Conservation (phyloP, 139 green algal species). For the Chlamydomonas incerta region DNA sequence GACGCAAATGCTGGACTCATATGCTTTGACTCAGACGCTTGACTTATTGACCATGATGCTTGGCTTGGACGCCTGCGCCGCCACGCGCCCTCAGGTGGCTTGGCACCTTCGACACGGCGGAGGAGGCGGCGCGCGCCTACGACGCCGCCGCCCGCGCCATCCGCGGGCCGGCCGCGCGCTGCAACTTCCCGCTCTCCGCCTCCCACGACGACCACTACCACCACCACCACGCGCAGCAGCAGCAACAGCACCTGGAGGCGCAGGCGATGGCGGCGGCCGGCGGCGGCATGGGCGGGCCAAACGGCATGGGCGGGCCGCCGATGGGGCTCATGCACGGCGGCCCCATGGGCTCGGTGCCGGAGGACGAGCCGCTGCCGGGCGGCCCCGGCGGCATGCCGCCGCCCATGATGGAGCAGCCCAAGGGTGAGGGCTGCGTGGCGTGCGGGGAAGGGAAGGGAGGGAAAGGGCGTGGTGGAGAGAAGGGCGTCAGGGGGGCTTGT, state of each 20-base stretch:
- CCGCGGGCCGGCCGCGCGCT: constrained; percentile 83
- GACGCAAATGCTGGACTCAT: no score
- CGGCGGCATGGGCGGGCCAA: no score
- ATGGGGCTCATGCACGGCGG: neutral
- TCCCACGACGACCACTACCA: constrained; percentile 7
- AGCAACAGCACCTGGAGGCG: neutral
- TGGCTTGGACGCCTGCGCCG: neutral
- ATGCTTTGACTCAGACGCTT: no score
- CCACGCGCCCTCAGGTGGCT: constrained; percentile 81
- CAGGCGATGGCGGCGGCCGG: neutral
- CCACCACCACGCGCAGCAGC: neutral
- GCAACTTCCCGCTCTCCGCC: constrained; percentile 88
- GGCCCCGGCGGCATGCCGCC: no score
- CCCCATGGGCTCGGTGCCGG: neutral
- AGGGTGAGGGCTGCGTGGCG: no score
- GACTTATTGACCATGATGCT: no score
- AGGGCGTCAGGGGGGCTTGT: no score
- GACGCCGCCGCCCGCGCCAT: constrained; percentile 93
- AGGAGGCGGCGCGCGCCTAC: constrained; percentile 94
- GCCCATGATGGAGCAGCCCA: constrained; percentile 2
- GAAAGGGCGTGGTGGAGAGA: no score
- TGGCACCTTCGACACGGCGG: constrained; percentile 96
- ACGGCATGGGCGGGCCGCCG: neutral
- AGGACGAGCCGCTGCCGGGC: no score
- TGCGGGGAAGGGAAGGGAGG: no score